These are phyloP conservation scores for Dictyostelium discoideum DNA, from an alignment of 78 protist genomes.

Conservation along the genomic window DNA sequence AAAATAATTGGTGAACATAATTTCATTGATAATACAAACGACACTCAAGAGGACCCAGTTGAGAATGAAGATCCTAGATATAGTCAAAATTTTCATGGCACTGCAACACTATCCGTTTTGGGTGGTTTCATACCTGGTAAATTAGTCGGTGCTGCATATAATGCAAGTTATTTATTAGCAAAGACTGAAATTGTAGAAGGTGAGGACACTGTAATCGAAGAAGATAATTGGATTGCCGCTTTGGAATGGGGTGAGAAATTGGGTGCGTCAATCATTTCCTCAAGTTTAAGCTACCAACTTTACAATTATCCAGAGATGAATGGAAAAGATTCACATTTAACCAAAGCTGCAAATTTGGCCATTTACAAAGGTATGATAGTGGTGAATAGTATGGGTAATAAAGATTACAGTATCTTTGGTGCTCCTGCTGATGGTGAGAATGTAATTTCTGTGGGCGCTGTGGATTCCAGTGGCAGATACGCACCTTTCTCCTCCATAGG, in stretches of 20 bases:
- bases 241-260: conserved; percentile 73
- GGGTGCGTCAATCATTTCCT: conserved; percentile 50
- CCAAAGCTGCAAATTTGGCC: conserved; percentile 53
- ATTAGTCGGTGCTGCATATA: conserved; percentile 66
- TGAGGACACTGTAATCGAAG: conserved; percentile 25
- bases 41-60: conserved; percentile 14
- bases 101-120: conserved; percentile 63
- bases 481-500: conserved; percentile 44
- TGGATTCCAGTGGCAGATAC: neutral
- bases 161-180: conserved; percentile 59
- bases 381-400: conserved; percentile 55
- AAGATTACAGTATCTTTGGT: conserved; percentile 24
- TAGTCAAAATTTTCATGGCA: conserved; percentile 70
- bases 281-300: conserved; percentile 39
- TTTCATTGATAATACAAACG: conserved; percentile 11
- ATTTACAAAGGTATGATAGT: conserved; percentile 46
- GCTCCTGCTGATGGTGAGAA: conserved; percentile 72
- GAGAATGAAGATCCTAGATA: neutral
- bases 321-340: neutral
- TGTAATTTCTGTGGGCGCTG: conserved; percentile 55
- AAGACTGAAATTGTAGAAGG: conserved; percentile 29
- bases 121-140: conserved; percentile 54
- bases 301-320: conserved; percentile 63
- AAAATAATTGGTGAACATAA: conserved; percentile 20
- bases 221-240: conserved; percentile 67